Evolutionary conservation across 2,329 filamentous ascomycete species (phyloP), one percentile per base, ranked within the genome.

Genomic region (Corynespora cassiicola): DNA sequence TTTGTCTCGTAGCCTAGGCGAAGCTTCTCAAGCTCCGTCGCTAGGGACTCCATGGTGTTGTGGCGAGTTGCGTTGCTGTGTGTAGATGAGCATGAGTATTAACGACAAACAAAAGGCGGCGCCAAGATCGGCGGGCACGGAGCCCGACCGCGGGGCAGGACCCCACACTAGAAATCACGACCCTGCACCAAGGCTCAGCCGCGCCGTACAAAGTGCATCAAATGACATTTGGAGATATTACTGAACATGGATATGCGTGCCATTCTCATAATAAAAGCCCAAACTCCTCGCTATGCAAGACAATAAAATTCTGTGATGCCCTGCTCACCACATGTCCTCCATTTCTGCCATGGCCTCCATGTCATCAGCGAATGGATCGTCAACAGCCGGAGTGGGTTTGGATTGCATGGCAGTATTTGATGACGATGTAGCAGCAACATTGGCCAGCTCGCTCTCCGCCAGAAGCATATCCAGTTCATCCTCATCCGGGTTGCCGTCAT

Each of bases 401-500:
- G 47, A 37, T 11, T 28, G 36, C 31, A 31, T 20, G 38, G 49
- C 15, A 38, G 37, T 24, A 42, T 44, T 49, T 31, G 44, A 25
- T 31, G 42, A n/a, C n/a, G n/a, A 17, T 31, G 39, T 35, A 19
- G 17, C 15, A 11, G 34, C 15, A 9, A 28, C 21, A 19, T 31
- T 38, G 7, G 40, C 23, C n/a, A 38, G 39, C 34, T 39, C 52
- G 37, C 74, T 72, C 45, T 80, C 78, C 19, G 73, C 75, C 35
- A 84, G 66, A 18, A 83, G 63, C 19, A 75, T 75, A 50, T 82
- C 79, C 14, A 83, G 58, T 35, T 78, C 76, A 45, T 77, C 70
- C 22, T 70, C 69, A 38, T 81, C 77, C 9, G 80, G 69, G 23
- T 73, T 69, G 10, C 48, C 56, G n/a, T 26, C 33, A 8, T 16